Evolutionary conservation across 2,329 filamentous ascomycete genomes (phyloP).

Genomic region (Penicillium sp.): DNA sequence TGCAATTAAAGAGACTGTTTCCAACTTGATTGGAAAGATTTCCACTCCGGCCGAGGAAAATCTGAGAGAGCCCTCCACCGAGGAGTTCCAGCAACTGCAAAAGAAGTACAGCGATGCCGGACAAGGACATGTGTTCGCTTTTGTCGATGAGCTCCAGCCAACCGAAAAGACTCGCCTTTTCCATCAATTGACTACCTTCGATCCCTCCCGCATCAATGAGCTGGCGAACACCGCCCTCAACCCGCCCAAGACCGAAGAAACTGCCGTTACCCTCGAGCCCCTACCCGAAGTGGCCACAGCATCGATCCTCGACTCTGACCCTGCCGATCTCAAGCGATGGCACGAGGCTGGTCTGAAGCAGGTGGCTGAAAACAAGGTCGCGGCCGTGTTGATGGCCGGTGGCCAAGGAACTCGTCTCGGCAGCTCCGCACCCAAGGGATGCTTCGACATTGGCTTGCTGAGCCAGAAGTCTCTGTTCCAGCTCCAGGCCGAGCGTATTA

Average conservation of each 20-base stretch:
- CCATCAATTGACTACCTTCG: conserved; percentile 72
- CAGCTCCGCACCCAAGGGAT: conserved; percentile 93
- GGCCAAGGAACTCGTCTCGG: conserved; percentile 92
- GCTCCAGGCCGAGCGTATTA: conserved; percentile 91
- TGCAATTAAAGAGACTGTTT: no score
- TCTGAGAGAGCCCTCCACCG: conserved; percentile 51
- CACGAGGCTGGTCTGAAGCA: conserved; percentile 64
- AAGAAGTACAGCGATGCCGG: conserved; percentile 67
- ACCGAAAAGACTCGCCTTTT: conserved; percentile 72
- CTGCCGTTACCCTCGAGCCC: conserved; percentile 63
- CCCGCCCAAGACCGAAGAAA: conserved; percentile 56
- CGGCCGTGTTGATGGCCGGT: conserved; percentile 92
- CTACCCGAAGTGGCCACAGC: conserved; percentile 80
- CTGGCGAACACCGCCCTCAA: conserved; percentile 77
- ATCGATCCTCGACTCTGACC: conserved; percentile 82
- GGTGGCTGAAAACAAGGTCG: conserved; percentile 64
- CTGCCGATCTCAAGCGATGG: conserved; percentile 74
- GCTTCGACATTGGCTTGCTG: conserved; percentile 91
- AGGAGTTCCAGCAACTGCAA: conserved; percentile 62
- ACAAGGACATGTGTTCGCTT: conserved; percentile 79
- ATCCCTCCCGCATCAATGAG: conserved; percentile 80
- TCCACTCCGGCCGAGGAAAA: conserved; percentile 36
- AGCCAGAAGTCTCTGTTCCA: conserved; percentile 94
- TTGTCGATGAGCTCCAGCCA: conserved; percentile 71
- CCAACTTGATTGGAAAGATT: conserved; percentile 47